These are phyloP conservation scores for Elsinoe batatas DNA, from an alignment of 2,329 filamentous ascomycete species.

Conservation along the genomic window DNA sequence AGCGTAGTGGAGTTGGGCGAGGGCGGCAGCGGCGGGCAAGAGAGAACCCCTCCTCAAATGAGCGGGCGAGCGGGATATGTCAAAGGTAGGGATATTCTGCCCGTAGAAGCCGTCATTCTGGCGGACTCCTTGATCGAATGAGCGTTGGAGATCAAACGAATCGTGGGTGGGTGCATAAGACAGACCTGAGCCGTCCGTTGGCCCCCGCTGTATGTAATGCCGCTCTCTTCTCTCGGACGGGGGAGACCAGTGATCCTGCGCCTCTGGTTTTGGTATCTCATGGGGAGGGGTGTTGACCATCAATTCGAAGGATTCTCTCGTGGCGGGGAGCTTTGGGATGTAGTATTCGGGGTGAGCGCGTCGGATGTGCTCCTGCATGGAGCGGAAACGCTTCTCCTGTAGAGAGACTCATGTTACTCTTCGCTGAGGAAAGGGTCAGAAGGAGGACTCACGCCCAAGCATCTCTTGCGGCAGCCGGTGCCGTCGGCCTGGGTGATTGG, in stretches of 20 bases:
- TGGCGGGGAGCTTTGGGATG: constrained; percentile 93
- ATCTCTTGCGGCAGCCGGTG: constrained; percentile 93
- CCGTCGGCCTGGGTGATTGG: constrained; percentile 92
- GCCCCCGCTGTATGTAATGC: constrained; percentile 18
- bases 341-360: constrained; percentile 95
- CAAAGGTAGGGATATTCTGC: constrained; percentile 23
- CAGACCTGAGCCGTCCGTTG: constrained; percentile 29
- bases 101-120: constrained; percentile 17
- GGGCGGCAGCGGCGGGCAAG: constrained; percentile 65
- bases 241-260: constrained; percentile 25
- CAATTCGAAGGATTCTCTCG: constrained; percentile 91
- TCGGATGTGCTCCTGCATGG: constrained; percentile 98
- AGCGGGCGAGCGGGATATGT: constrained; percentile 49
- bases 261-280: constrained; percentile 48
- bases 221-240: constrained; percentile 19
- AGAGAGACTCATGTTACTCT: constrained; percentile 26
- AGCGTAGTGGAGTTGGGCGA: constrained; percentile 76
- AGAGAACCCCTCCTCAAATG: constrained; percentile 56
- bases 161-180: constrained; percentile 23
- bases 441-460: constrained; percentile 75
- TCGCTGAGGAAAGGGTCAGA: constrained; percentile 11
- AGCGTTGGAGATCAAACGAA: constrained; percentile 24
- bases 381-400: constrained; percentile 91
- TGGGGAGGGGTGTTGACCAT: constrained; percentile 90
- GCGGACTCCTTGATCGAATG: constrained; percentile 26